Conservation (phyloP, 2,329 filamentous ascomycete species). For the Hymenoscyphus repandus region DNA sequence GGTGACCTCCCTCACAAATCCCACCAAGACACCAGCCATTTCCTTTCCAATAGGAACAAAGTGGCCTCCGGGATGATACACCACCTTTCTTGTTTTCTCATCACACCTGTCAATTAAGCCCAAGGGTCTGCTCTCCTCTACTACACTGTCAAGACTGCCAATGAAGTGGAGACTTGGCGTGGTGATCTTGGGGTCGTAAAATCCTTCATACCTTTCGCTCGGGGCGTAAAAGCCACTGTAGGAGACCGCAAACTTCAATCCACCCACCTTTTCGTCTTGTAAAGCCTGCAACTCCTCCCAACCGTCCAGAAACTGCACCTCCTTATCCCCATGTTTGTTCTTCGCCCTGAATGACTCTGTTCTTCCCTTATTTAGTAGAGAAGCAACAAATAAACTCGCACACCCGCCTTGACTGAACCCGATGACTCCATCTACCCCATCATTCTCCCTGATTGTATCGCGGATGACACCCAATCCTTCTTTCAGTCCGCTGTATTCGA, state of each 20-base stretch:
- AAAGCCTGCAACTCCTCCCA: slow-evolving; percentile 26
- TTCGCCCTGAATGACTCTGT: slow-evolving; percentile 41
- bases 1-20: slow-evolving; percentile 55
- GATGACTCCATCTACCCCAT: slow-evolving; percentile 70
- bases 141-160: slow-evolving; percentile 80
- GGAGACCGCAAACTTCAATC: slow-evolving; percentile 63
- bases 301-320: slow-evolving; percentile 45
- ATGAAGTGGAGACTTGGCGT: slow-evolving; percentile 80
- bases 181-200: slow-evolving; percentile 68
- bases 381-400: slow-evolving; percentile 65
- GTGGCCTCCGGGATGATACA: slow-evolving; percentile 79
- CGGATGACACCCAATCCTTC: slow-evolving; percentile 62
- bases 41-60: slow-evolving; percentile 81
- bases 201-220: slow-evolving; percentile 55
- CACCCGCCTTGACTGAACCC: slow-evolving; percentile 81
- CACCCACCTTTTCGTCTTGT: slow-evolving; percentile 35
- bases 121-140: slow-evolving; percentile 69
- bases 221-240: slow-evolving; percentile 75
- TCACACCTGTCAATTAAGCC: slow-evolving; percentile 62
- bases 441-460: slow-evolving; percentile 52
- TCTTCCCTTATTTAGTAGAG: slow-evolving; percentile 57
- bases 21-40: slow-evolving; percentile 70
- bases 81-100: slow-evolving; percentile 38
- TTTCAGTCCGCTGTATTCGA: slow-evolving; percentile 64
- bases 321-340: slow-evolving; percentile 28